Evolutionary conservation across 306 rosid species (phyloP).

Genomic region (Fragaria iinumae): DNA sequence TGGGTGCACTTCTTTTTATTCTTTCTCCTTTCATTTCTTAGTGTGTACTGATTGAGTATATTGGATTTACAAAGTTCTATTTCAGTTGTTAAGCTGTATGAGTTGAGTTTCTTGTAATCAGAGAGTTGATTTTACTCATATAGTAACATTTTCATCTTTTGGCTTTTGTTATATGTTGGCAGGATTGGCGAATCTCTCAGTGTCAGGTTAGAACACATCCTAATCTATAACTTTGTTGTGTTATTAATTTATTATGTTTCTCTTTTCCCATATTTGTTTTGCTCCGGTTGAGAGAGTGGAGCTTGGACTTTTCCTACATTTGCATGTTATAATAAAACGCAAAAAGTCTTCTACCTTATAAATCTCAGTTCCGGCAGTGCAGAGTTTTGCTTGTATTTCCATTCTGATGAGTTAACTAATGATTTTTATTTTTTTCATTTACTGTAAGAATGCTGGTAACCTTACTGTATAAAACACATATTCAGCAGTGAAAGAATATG

Average conservation of each 20-base stretch:
- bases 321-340: neutral
- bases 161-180: conserved; percentile 23
- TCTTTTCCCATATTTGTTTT: neutral
- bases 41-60: neutral
- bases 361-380: neutral
- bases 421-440: neutral
- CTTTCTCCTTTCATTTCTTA: neutral
- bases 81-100: neutral
- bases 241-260: neutral
- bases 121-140: neutral
- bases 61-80: neutral
- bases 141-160: conserved; percentile 23
- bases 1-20: too few species aligned
- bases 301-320: neutral
- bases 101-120: neutral
- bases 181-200: conserved; percentile 91
- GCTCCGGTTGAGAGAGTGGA: neutral
- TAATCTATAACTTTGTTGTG: conserved; percentile 17
- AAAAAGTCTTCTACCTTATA: neutral
- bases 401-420: neutral
- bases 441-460: neutral
- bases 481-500: neutral
- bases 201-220: conserved; percentile 66
- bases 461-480: too few species aligned
- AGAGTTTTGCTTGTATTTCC: neutral